These are phyloP conservation scores for Porphyrellus cyaneotinctus DNA, from an alignment of 768 basidiomycete species.

Conservation along the genomic window DNA sequence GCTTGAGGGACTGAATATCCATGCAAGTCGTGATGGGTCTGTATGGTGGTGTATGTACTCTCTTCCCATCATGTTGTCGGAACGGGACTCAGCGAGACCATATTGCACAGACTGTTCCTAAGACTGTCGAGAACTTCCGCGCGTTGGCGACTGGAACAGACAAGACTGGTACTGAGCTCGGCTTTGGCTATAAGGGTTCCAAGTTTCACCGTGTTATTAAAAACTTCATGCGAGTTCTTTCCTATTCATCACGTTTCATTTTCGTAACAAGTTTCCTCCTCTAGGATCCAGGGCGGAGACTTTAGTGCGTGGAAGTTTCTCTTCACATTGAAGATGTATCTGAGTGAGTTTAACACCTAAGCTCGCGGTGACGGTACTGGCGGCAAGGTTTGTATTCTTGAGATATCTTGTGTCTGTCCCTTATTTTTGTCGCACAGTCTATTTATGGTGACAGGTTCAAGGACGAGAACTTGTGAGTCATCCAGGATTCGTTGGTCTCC, in stretches of 20 bases:
- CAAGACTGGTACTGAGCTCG: constrained; percentile 61
- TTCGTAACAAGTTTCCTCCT: constrained; percentile 1
- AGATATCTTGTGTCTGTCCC: not conserved
- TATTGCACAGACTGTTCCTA: constrained; percentile 79
- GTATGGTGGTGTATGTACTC: constrained; percentile 71
- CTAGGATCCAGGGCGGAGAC: constrained; percentile 96
- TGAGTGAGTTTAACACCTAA: constrained; percentile 28
- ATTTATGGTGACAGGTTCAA: constrained; percentile 89
- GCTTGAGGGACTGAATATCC: constrained; percentile 1
- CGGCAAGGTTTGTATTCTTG: constrained; percentile 58
- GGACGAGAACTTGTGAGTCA: constrained; percentile 90
- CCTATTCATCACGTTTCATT: not conserved
- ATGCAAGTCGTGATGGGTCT: constrained; percentile 76
- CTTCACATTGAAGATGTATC: not conserved
- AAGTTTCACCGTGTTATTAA: constrained; percentile 97
- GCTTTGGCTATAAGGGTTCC: constrained; percentile 91
- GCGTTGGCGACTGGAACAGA: constrained; percentile 81
- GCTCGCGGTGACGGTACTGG: constrained; percentile 86
- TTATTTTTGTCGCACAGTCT: constrained; percentile 43
- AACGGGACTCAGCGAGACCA: not conserved
- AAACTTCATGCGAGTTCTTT: constrained; percentile 70
- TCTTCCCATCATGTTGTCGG: not conserved
- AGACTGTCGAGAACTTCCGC: constrained; percentile 97
- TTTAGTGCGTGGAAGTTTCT: constrained; percentile 63
- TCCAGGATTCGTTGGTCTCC: not conserved